A percentile compares a stretch with the other conserved stretches of the same genome.
Conservation (phyloP, 768 basidiomycete species). For the Leucogyrophana mollusca region DNA sequence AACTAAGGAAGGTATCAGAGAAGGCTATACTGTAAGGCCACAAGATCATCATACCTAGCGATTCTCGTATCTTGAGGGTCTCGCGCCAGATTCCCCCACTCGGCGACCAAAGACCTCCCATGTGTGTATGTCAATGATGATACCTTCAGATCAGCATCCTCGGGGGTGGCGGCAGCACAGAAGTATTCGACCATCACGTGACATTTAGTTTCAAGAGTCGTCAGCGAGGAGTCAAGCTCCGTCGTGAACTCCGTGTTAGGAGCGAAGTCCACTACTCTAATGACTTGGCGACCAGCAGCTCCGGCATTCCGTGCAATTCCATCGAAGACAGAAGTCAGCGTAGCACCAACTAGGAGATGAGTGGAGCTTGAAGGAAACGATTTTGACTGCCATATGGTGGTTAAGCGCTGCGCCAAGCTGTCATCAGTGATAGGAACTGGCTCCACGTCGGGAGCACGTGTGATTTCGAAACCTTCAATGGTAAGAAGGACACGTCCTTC, state of each 20-base stretch:
- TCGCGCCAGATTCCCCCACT: constrained; percentile 12
- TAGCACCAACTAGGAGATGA: constrained; percentile 7
- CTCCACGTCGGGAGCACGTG: constrained; percentile 26
- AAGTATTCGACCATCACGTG: constrained; percentile 17
- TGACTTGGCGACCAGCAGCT: constrained; percentile 16
- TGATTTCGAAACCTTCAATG: constrained; percentile 33
- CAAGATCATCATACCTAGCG: constrained; percentile 7
- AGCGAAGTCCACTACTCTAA: constrained; percentile 24
- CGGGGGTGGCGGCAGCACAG: constrained; percentile 13
- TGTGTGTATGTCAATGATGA: constrained; percentile 8
- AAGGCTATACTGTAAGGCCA: not conserved
- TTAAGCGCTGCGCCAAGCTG: constrained; percentile 27
- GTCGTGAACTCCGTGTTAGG: constrained; percentile 13
- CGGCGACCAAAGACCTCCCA: constrained; percentile 15
- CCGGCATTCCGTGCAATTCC: constrained; percentile 14
- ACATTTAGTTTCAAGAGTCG: constrained; percentile 12
- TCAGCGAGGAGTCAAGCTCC: constrained; percentile 13
- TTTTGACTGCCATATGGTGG: constrained; percentile 30
- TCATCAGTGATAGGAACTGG: constrained; percentile 22
- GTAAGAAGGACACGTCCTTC: constrained; percentile 30
- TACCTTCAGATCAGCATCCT: constrained; percentile 23
- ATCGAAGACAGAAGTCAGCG: constrained; percentile 12
- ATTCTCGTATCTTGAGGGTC: not conserved
- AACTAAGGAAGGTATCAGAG: constrained; percentile 5
- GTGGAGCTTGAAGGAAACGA: constrained; percentile 15